Evolutionary conservation across 768 basidiomycete species (phyloP).

Genomic region (Suillus sp.): DNA sequence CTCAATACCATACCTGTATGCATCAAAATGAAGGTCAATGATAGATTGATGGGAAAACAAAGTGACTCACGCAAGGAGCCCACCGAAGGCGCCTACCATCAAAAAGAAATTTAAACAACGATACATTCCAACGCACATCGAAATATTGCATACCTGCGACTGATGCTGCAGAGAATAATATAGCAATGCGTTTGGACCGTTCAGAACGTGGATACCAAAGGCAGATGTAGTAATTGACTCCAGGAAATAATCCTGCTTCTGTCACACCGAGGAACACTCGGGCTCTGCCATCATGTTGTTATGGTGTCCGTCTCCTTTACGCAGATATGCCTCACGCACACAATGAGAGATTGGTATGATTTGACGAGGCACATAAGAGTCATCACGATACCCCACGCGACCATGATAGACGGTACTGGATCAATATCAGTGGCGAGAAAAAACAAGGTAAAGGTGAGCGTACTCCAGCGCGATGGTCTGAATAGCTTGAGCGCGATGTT

Average conservation of each 20-base stretch:
- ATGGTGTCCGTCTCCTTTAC: too few relatives aligned
- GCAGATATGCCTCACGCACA: slow-evolving; percentile 27
- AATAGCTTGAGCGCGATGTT: slow-evolving; percentile 41
- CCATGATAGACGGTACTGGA: slow-evolving; percentile 43
- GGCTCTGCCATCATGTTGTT: slow-evolving; percentile 25
- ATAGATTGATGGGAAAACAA: not conserved
- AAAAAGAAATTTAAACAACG: not conserved
- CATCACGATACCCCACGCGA: slow-evolving; percentile 43
- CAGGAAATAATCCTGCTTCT: slow-evolving; percentile 48
- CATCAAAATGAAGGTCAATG: not conserved
- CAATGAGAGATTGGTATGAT: slow-evolving; percentile 31
- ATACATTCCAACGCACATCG: not conserved
- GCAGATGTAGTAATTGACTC: slow-evolving; percentile 48
- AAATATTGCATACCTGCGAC: slow-evolving; percentile 40
- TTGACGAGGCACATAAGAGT: slow-evolving; percentile 42
- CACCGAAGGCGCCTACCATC: slow-evolving; percentile 45
- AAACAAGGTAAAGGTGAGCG: slow-evolving; percentile 6
- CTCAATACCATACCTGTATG: slow-evolving; percentile 37
- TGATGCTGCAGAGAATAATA: slow-evolving; percentile 66
- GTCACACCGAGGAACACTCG: slow-evolving; percentile 49
- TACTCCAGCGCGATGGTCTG: slow-evolving; percentile 40
- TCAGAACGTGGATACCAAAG: slow-evolving; percentile 64
- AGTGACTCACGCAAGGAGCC: slow-evolving; percentile 45
- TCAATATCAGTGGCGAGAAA: slow-evolving; percentile 16
- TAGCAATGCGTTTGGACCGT: slow-evolving; percentile 58